phyloP scores from a whole-genome alignment of 305 asterid species.

The Fraxinus xanthoxyloides region DNA sequence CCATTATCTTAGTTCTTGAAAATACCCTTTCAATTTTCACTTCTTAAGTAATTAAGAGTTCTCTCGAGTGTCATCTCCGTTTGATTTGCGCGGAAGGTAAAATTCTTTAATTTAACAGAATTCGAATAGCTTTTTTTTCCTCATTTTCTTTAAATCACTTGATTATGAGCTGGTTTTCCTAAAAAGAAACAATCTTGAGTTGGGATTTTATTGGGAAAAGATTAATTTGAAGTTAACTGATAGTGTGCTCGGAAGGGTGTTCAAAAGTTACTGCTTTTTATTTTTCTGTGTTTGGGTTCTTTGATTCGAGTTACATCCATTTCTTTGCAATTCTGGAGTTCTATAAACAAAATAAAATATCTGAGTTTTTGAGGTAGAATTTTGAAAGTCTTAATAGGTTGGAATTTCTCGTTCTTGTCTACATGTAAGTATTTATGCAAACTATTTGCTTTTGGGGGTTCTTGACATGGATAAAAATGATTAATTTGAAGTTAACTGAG shows the following conservation, averaged over 20 bases:
- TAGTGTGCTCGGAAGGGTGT: neutral
- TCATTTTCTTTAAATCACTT: neutral
- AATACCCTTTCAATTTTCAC: neutral
- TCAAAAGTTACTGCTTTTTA: constrained; percentile 1
- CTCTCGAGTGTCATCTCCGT: neutral
- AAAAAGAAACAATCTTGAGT: neutral
- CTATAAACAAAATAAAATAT: neutral
- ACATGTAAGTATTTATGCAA: neutral
- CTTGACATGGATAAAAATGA: neutral
- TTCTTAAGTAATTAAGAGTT: neutral
- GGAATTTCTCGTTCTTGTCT: neutral
- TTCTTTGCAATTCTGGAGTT: neutral
- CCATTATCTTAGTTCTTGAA: constrained; percentile 10
- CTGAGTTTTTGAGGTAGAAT: neutral
- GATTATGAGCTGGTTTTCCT: constrained; percentile 12
- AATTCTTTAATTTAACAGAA: neutral
- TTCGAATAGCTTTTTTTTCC: neutral
- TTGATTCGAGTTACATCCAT: neutral
- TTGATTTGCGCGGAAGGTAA: constrained; percentile 18
- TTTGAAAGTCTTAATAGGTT: neutral
- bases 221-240: neutral
- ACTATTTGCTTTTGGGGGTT: neutral
- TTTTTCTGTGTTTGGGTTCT: constrained; percentile 8
- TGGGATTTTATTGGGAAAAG: neutral
- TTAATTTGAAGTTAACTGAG: neutral